phyloP scores from a whole-genome alignment of 202 grass and related monocot species.

The Sporobolus alterniflorus region DNA sequence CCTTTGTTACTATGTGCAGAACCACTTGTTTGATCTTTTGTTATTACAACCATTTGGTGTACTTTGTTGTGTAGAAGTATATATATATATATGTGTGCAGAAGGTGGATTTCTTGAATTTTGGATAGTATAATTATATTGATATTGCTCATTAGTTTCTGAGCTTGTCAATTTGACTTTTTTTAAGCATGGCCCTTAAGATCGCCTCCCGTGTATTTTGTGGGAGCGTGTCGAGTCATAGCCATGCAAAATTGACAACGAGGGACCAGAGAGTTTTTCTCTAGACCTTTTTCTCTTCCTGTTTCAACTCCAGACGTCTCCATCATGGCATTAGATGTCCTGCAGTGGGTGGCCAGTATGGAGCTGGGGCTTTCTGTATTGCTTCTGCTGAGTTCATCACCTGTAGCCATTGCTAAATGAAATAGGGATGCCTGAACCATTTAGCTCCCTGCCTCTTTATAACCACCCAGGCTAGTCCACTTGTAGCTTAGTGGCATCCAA shows the following conservation, averaged over 20 bases:
- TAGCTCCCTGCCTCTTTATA: neutral
- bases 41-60: neutral
- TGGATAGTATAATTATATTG: neutral
- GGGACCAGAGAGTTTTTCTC: slow-evolving; percentile 55
- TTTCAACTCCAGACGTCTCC: slow-evolving; percentile 28
- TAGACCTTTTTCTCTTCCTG: slow-evolving; percentile 37
- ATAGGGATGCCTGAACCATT: slow-evolving; percentile 11
- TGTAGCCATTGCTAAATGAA: slow-evolving; percentile 33
- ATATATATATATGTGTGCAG: neutral
- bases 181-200: slow-evolving; percentile 81
- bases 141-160: neutral
- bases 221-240: slow-evolving; percentile 88
- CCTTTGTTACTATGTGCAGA: neutral
- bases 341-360: slow-evolving; percentile 6
- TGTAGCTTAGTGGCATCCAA: too few species aligned
- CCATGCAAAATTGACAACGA: slow-evolving; percentile 56
- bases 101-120: neutral
- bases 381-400: slow-evolving; percentile 18
- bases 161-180: neutral
- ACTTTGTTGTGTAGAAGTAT: neutral
- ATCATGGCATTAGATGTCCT: slow-evolving; percentile 36
- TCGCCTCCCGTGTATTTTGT: slow-evolving; percentile 63
- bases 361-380: slow-evolving; percentile 26
- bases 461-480: neutral
- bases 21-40: neutral